Evolutionary conservation across 2,329 filamentous ascomycete genomes (phyloP).

Genomic region (Fusarium sororula): DNA sequence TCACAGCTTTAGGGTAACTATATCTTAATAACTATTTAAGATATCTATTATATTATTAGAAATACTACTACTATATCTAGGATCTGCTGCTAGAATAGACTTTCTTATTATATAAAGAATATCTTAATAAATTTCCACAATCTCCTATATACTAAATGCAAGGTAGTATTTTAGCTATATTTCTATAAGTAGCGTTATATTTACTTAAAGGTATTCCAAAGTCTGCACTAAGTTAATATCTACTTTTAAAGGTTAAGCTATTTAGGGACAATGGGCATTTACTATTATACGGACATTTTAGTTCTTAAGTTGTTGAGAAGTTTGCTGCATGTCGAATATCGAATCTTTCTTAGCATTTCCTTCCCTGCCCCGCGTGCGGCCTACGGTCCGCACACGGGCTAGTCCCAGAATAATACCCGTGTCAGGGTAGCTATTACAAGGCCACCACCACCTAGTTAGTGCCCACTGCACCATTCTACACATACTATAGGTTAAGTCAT

Average conservation of each 20-base stretch:
- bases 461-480: neutral
- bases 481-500: neutral
- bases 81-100: too few relatives aligned
- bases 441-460: neutral
- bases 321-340: fast-evolving
- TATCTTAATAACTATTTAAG: fast-evolving
- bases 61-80: fast-evolving
- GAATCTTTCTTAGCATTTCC: fast-evolving
- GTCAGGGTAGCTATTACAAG: neutral
- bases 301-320: neutral
- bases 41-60: fast-evolving
- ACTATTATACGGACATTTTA: too few relatives aligned
- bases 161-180: too few relatives aligned
- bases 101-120: neutral
- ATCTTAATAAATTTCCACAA: neutral
- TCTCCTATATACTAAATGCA: too few relatives aligned
- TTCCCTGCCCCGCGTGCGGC: neutral
- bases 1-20: neutral
- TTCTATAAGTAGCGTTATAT: too few relatives aligned
- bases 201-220: too few relatives aligned
- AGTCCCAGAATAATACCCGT: neutral
- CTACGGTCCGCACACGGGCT: neutral
- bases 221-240: too few relatives aligned
- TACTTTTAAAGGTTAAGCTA: too few relatives aligned
- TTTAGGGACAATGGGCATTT: too few relatives aligned